A percentile compares a stretch with the other conserved stretches of the same genome.
Evolutionary conservation across 2,329 filamentous ascomycete species (phyloP).

Genomic region (Trichoderma guizhouense): DNA sequence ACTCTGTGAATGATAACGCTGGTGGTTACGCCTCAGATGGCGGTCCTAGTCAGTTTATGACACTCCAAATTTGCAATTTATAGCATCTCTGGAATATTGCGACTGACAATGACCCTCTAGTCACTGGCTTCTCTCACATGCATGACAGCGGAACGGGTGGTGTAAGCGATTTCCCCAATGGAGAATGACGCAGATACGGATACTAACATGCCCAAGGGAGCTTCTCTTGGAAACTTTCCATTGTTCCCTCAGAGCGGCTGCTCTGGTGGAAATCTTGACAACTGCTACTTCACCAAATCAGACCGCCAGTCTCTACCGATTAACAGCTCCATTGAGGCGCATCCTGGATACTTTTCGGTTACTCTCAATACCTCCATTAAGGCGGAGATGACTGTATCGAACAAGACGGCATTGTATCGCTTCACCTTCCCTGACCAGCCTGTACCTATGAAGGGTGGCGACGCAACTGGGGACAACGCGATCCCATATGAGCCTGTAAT

Average conservation of each 20-base stretch:
- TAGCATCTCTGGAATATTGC: background rate
- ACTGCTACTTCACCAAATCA: slow-evolving; percentile 51
- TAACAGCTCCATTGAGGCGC: slow-evolving; percentile 49
- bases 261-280: slow-evolving; percentile 40
- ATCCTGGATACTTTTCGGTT: slow-evolving; percentile 59
- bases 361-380: slow-evolving; percentile 53
- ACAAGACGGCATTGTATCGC: slow-evolving; percentile 58
- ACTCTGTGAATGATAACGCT: slow-evolving; percentile 26
- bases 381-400: slow-evolving; percentile 59
- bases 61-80: no score
- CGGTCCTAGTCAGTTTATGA: slow-evolving; percentile 21
- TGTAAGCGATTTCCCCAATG: slow-evolving; percentile 25
- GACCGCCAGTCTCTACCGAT: slow-evolving; percentile 46
- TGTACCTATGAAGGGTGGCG: slow-evolving; percentile 18
- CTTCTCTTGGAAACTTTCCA: slow-evolving; percentile 52
- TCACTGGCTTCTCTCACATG: slow-evolving; percentile 32
- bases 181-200: background rate
- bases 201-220: slow-evolving; percentile 24
- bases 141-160: slow-evolving; percentile 31
- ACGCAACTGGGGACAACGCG: background rate
- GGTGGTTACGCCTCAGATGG: slow-evolving; percentile 29
- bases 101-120: slow-evolving; percentile 16
- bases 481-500: slow-evolving; percentile 45
- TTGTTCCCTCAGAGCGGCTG: slow-evolving; percentile 48
- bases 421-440: slow-evolving; percentile 51